phyloP scores from a whole-genome alignment of 352 stramenopile species.

The Globisporangium yorkense region DNA sequence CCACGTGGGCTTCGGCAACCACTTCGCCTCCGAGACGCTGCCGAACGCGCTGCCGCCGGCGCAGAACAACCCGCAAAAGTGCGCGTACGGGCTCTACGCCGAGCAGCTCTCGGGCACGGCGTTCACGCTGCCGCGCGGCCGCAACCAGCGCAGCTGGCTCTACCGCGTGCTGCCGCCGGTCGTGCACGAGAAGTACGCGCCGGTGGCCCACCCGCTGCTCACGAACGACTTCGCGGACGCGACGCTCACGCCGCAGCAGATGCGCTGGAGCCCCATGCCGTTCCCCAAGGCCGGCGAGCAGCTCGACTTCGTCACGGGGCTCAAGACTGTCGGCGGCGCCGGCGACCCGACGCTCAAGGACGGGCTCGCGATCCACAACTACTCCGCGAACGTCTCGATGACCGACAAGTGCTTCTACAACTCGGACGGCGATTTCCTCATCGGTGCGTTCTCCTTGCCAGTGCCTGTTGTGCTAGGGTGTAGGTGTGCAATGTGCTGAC shows the following conservation, averaged over 20 bases:
- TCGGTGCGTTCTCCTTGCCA: constrained; percentile 34
- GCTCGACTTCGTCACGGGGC: constrained; percentile 87
- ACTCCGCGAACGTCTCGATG: constrained; percentile 90
- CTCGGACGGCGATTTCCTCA: constrained; percentile 95
- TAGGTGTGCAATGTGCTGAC: not conserved
- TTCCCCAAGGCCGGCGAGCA: constrained; percentile 39
- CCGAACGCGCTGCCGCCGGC: constrained; percentile 84
- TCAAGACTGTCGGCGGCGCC: constrained; percentile 82
- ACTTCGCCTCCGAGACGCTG: constrained; percentile 92
- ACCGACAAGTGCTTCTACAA: constrained; percentile 91
- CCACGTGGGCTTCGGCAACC: constrained; percentile 89
- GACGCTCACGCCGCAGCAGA: constrained; percentile 85
- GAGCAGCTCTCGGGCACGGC: constrained; percentile 96
- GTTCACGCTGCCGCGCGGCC: constrained; percentile 91
- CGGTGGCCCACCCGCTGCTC: constrained; percentile 37
- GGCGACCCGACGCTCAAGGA: constrained; percentile 88
- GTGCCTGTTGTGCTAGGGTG: not conserved
- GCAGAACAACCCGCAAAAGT: constrained; percentile 95
- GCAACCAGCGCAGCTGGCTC: constrained; percentile 90
- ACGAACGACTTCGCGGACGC: constrained; percentile 66
- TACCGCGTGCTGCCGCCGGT: constrained; percentile 90
- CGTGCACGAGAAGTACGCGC: constrained; percentile 69
- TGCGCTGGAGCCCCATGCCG: constrained; percentile 89
- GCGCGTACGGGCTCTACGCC: constrained; percentile 89
- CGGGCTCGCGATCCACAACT: constrained; percentile 94